Evolutionary conservation across 2,329 filamentous ascomycete species (phyloP), one percentile per base, ranked within the genome.

Genomic region (Monilinia fructigena): DNA sequence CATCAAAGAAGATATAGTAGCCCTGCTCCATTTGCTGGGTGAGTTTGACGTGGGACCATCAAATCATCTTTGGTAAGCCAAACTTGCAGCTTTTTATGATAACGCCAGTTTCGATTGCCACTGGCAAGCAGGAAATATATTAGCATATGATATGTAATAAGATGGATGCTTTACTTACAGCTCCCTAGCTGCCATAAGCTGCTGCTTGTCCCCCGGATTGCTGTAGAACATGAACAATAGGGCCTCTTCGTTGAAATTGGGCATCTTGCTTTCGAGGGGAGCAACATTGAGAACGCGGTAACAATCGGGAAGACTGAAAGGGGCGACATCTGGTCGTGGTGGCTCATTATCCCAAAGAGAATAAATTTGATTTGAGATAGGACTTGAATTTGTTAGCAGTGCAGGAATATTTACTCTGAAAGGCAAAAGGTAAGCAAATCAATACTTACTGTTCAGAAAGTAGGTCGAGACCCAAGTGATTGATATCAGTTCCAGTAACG

Each of bases 211-310:
- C 55, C 82, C 80, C 10, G 87, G 85, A 68, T 85, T 87, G 76
- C 84, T 87, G 76, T 89, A 89, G 73, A 89, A 89, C 70, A 89
- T 89, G 82, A 85, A 88, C 76, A 89, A 86, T 58, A 89, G 77
- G 0, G 87, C 88, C 76, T 89, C 87, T 69, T 89, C 87, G 70
- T 88, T 89, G 76, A 89, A 89, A 69, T 83, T 88, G 52, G 80
- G 80, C 59, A 89, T 86, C 76, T 89, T 89, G 71, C 82, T 85
- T 68, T 89, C 85, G 63, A 89, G 83, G 3, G 85, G 82, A 70
- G 87, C 85, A 35, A 88, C 85, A 68, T 89, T 89, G 68, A 82
- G 86, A 45, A 89, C 87, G 63, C 82, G 84, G 73, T 89, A 89
- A 76, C 87, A 89, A 55, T 89, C 87, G 0, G 87, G 87, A 40